Conservation (phyloP, 768 basidiomycete genomes). For the Pholiota molesta region DNA sequence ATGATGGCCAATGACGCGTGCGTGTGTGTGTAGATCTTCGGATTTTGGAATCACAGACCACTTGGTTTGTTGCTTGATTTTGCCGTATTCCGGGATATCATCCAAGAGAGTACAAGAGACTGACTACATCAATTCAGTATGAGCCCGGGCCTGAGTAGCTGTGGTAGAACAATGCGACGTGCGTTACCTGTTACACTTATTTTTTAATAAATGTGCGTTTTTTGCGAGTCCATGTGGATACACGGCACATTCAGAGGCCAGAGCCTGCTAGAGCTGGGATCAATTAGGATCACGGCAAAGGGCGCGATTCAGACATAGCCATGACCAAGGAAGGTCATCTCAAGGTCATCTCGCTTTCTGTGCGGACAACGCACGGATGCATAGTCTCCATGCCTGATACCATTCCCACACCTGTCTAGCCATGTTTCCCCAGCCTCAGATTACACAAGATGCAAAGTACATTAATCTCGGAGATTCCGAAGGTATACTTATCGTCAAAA, state of each 20-base stretch:
- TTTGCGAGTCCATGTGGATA: not conserved
- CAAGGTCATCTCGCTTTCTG: not conserved
- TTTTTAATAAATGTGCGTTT: not conserved
- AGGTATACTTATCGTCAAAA: not conserved
- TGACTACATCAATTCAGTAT: too few species aligned
- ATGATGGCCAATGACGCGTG: not conserved
- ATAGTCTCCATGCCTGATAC: not conserved
- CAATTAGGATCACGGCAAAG: not conserved
- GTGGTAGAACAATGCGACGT: not conserved
- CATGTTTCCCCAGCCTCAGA: too few species aligned
- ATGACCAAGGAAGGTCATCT: not conserved
- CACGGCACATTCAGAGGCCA: not conserved
- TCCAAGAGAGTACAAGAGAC: not conserved
- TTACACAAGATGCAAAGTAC: not conserved
- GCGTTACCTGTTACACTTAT: not conserved
- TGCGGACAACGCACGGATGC: not conserved
- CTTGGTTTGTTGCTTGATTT: not conserved
- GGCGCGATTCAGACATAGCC: not conserved
- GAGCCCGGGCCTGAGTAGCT: too few species aligned
- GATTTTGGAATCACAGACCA: not conserved
- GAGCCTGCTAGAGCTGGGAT: not conserved
- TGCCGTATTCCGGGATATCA: not conserved
- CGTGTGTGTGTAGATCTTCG: not conserved
- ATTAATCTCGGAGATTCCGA: not conserved
- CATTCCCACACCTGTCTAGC: not conserved